Conservation (phyloP, 352 stramenopile species). For the Globisporangium cederbergense region DNA sequence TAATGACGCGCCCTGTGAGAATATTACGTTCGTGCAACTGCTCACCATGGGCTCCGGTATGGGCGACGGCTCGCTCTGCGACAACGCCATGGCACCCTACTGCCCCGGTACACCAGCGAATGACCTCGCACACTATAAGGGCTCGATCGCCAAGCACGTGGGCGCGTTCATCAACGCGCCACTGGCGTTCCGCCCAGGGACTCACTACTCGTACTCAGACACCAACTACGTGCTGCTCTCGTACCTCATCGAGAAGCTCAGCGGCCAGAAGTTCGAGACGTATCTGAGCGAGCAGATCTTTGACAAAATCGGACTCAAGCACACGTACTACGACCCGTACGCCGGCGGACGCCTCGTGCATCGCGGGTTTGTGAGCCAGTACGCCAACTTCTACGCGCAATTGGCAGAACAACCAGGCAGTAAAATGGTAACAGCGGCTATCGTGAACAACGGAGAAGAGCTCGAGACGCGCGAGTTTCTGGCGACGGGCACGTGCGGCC, state of each 20-base stretch:
- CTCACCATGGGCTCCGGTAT: constrained; percentile 62
- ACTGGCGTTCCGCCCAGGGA: constrained; percentile 46
- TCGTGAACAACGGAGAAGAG: constrained; percentile 10
- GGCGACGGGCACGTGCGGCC: constrained; percentile 46
- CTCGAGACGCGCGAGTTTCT: constrained; percentile 14
- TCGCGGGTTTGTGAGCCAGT: constrained; percentile 41
- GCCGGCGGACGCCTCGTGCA: constrained; percentile 24
- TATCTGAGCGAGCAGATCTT: constrained; percentile 48
- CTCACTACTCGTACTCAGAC: constrained; percentile 47
- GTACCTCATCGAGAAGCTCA: constrained; percentile 68
- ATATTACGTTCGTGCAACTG: constrained; percentile 60
- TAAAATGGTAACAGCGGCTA: not conserved
- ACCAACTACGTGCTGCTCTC: constrained; percentile 55
- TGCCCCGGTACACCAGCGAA: constrained; percentile 2
- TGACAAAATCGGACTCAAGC: constrained; percentile 26
- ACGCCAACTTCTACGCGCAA: constrained; percentile 48
- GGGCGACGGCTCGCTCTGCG: constrained; percentile 22
- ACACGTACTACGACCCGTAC: constrained; percentile 55
- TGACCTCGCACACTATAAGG: constrained; percentile 22
- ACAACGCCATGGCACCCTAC: constrained; percentile 16
- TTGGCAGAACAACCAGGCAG: not conserved
- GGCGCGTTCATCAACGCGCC: constrained; percentile 47
- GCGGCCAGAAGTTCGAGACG: constrained; percentile 26
- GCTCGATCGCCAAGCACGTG: constrained; percentile 32
- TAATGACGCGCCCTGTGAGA: constrained; percentile 26